Percentiles rank a stretch among this genome's conserved stretches.
phyloP scores from a whole-genome alignment of 352 stramenopile species.

The Pythium pyrilobum region DNA sequence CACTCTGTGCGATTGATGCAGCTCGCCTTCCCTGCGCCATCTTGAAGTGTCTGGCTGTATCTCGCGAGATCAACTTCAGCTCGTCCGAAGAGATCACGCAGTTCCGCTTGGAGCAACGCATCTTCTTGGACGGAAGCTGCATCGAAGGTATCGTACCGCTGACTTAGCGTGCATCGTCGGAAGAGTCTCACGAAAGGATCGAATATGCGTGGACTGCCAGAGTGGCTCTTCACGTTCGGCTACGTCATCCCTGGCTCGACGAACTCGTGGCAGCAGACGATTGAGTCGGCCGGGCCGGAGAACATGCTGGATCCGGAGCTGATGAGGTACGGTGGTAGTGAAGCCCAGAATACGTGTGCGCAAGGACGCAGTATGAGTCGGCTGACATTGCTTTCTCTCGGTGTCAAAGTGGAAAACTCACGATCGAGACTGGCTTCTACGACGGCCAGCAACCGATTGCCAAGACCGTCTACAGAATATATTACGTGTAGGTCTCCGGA shows the following conservation, averaged over 20 bases:
- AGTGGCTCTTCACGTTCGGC: slow-evolving; percentile 95
- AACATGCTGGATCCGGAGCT: slow-evolving; percentile 85
- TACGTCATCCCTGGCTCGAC: slow-evolving; percentile 94
- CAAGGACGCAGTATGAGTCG: neutral
- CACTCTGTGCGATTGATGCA: slow-evolving; percentile 10
- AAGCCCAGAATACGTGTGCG: neutral
- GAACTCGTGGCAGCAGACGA: slow-evolving; percentile 95
- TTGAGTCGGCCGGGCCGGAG: slow-evolving; percentile 82
- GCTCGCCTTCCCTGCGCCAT: slow-evolving; percentile 78
- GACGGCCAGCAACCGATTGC: slow-evolving; percentile 84
- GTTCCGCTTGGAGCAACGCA: slow-evolving; percentile 91
- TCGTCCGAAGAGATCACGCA: slow-evolving; percentile 84
- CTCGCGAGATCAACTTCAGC: slow-evolving; percentile 93
- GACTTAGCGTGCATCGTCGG: slow-evolving; percentile 16
- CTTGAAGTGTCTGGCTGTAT: slow-evolving; percentile 87
- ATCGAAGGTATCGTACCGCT: slow-evolving; percentile 68
- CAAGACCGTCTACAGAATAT: slow-evolving; percentile 92
- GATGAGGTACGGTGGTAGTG: slow-evolving; percentile 48
- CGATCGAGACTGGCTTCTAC: slow-evolving; percentile 95
- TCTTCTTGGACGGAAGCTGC: slow-evolving; percentile 86
- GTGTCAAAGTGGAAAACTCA: slow-evolving; percentile 85
- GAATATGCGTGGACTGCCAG: slow-evolving; percentile 22
- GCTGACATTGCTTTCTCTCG: neutral
- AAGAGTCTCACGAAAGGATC: neutral
- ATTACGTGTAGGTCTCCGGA: slow-evolving; percentile 65